Conservation (phyloP, 495 filamentous ascomycete species). For the Lasiosphaeria hispida region DNA sequence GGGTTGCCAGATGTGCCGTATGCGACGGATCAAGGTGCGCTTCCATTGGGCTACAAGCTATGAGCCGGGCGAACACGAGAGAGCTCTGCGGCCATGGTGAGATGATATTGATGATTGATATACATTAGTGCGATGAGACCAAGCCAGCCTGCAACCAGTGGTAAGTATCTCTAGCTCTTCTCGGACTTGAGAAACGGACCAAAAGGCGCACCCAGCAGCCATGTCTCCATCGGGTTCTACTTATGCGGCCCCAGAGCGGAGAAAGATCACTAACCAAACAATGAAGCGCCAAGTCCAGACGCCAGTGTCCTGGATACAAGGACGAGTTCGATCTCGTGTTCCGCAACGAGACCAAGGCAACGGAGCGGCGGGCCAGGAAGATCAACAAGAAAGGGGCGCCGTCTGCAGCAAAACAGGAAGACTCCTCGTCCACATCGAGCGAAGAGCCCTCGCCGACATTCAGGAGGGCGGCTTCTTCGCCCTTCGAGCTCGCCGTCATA, state of each 20-base stretch:
- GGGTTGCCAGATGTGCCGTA: constrained; percentile 71
- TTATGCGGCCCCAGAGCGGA: background rate
- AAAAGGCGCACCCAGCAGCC: background rate
- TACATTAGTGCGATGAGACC: constrained; percentile 62
- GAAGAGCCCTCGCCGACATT: constrained; percentile 3
- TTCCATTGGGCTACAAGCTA: background rate
- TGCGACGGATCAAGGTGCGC: constrained; percentile 66
- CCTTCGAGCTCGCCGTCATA: constrained; percentile 21
- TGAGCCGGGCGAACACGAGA: no score
- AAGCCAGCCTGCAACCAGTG: constrained; percentile 69
- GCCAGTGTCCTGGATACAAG: constrained; percentile 66
- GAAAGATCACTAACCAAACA: background rate
- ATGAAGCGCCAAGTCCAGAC: constrained; percentile 52
- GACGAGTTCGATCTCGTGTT: constrained; percentile 68
- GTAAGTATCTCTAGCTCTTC: background rate
- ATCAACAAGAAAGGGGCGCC: constrained; percentile 31
- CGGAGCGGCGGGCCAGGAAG: constrained; percentile 50
- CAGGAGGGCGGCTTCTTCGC: constrained; percentile 9
- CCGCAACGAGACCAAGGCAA: constrained; percentile 62
- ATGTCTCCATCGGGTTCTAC: background rate
- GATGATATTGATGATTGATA: no score
- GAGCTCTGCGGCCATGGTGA: no score
- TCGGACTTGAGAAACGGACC: background rate
- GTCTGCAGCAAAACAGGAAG: constrained; percentile 16
- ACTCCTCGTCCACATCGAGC: background rate